These are phyloP conservation scores for Aspergillus arachidicola DNA, from an alignment of 2,329 filamentous ascomycete species.

Conservation along the genomic window DNA sequence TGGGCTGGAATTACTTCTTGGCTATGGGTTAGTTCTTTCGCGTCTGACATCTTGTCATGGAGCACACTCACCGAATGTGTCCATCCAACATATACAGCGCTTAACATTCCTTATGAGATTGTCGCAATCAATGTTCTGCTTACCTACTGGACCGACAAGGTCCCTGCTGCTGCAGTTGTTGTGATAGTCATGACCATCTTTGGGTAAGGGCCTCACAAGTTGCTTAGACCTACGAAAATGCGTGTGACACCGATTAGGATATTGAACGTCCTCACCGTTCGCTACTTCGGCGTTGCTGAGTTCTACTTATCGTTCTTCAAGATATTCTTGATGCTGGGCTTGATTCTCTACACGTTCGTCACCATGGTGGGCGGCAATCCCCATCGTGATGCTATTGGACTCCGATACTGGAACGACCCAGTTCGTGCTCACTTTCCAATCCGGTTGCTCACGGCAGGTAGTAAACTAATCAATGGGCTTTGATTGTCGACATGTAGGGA, in stretches of 20 bases:
- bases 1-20: conserved; percentile 34
- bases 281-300: conserved; percentile 49
- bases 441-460: neutral
- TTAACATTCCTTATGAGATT: conserved; percentile 41
- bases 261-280: conserved; percentile 48
- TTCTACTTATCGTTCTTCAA: conserved; percentile 51
- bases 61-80: neutral
- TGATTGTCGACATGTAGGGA: conserved; percentile 31
- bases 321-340: conserved; percentile 34
- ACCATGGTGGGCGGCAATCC: conserved; percentile 81
- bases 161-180: conserved; percentile 41
- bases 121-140: conserved; percentile 42
- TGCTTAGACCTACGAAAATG: neutral
- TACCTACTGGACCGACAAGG: conserved; percentile 42
- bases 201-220: conserved; percentile 20
- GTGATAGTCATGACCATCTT: conserved; percentile 44
- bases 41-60: too few relatives aligned
- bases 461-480: neutral
- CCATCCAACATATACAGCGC: conserved; percentile 14
- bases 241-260: conserved; percentile 12
- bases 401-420: conserved; percentile 64
- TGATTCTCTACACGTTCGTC: conserved; percentile 63
- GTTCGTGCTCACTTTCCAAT: conserved; percentile 31
- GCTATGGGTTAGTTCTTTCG: conserved; percentile 21
- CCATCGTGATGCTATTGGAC: conserved; percentile 67